phyloP scores from a whole-genome alignment of 331 rosid genomes.

The Cydonia oblonga region DNA sequence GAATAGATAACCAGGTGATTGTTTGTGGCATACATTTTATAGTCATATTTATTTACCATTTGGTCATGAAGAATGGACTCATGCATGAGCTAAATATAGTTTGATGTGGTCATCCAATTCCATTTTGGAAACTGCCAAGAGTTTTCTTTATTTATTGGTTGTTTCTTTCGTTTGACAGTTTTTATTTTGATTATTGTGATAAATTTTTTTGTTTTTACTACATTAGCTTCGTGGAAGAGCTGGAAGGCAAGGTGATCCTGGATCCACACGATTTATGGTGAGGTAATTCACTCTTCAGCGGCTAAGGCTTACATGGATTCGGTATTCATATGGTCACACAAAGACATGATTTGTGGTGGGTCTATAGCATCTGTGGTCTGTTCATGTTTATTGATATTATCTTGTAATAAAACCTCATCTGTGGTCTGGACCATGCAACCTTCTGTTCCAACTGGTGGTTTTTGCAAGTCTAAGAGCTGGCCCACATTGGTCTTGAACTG shows the following conservation, averaged over 20 bases:
- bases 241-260: constrained; percentile 98
- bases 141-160: neutral
- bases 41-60: neutral
- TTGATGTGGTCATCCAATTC: neutral
- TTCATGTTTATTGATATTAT: neutral
- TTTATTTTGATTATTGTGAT: neutral
- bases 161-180: neutral
- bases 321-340: neutral
- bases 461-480: neutral
- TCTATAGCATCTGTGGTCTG: neutral
- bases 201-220: no score
- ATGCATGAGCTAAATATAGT: neutral
- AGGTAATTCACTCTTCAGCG: constrained; percentile 43
- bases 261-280: constrained; percentile 97
- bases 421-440: neutral
- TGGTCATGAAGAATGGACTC: neutral
- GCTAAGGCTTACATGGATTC: neutral
- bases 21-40: neutral
- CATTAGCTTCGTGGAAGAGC: constrained; percentile 93
- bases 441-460: neutral
- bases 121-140: neutral
- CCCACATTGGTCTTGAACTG: neutral
- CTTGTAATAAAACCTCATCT: neutral
- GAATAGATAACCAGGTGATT: constrained; percentile 94
- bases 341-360: neutral